Conservation (phyloP, 1,284 basidiomycete species). For the Phellopilus nigrolimitatus region DNA sequence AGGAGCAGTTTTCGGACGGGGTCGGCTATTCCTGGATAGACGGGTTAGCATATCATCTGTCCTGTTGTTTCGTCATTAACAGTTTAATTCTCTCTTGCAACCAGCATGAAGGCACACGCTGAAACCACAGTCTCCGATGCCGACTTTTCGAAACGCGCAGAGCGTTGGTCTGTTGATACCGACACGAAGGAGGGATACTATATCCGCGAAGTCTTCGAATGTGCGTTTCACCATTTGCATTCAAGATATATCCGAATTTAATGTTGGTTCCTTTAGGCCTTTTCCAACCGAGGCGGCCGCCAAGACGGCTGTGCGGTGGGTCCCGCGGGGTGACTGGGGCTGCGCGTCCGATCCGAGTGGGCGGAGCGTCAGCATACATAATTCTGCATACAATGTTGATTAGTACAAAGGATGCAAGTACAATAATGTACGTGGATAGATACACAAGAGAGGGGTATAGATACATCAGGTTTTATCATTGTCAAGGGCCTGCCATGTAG, state of each 20-base stretch:
- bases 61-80: neutral
- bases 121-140: constrained; percentile 76
- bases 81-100: neutral
- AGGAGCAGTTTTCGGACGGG: constrained; percentile 99
- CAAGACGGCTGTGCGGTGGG: constrained; percentile 92
- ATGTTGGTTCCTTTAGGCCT: constrained; percentile 39
- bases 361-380: constrained; percentile 93
- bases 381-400: constrained; percentile 70
- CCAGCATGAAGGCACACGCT: constrained; percentile 88
- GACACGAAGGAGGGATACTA: constrained; percentile 98
- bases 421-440: too few species aligned
- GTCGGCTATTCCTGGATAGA: constrained; percentile 99
- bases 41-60: too few species aligned
- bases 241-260: constrained; percentile 2
- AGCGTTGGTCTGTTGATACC: constrained; percentile 79
- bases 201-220: constrained; percentile 92
- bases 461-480: too few species aligned
- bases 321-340: constrained; percentile 95
- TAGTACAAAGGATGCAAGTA: neutral
- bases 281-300: constrained; percentile 85
- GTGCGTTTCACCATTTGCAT: constrained; percentile 34
- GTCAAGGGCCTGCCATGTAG: too few species aligned
- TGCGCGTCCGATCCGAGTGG: constrained; percentile 94
- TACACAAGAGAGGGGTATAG: too few species aligned
- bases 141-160: constrained; percentile 66